phyloP scores from a whole-genome alignment of 441 rosid species.

The Biscutella laevigata region DNA sequence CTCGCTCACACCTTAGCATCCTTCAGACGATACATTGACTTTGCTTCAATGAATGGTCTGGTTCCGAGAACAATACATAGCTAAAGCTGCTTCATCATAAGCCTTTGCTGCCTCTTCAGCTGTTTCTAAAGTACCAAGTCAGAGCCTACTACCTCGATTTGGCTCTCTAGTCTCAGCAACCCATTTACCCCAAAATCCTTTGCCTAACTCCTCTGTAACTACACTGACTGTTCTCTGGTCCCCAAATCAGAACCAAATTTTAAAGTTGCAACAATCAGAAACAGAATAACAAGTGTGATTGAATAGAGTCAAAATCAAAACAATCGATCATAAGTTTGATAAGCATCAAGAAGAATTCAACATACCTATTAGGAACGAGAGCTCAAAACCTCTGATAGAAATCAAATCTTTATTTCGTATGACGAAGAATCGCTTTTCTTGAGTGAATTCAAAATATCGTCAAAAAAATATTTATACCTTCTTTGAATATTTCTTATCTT shows the following conservation, averaged over 20 bases:
- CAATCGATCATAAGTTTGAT: not conserved
- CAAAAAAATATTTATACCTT: conserved; percentile 9
- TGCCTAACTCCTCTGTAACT: conserved; percentile 73
- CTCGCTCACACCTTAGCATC: not conserved
- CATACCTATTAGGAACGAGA: conserved; percentile 7
- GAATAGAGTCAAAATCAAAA: not conserved
- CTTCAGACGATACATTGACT: not conserved
- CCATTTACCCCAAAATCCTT: conserved; percentile 88
- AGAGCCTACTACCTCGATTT: conserved; percentile 50
- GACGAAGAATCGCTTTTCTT: not conserved
- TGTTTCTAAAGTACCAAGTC: conserved; percentile 78
- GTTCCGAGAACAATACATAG: conserved; percentile 59
- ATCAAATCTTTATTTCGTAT: not conserved
- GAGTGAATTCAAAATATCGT: not conserved
- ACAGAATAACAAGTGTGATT: no score
- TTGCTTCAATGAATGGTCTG: not conserved
- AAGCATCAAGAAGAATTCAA: not conserved
- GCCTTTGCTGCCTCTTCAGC: conserved; percentile 69
- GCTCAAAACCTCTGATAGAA: not conserved
- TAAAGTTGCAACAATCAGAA: no score
- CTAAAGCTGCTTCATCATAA: conserved; percentile 65
- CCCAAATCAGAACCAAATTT: no score
- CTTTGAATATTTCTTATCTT: conserved; percentile 15
- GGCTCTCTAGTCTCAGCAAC: conserved; percentile 86
- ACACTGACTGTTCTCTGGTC: conserved; percentile 53